These are phyloP conservation scores for Fusarium sp. DNA, from an alignment of 2,329 filamentous ascomycete genomes.

Conservation along the genomic window DNA sequence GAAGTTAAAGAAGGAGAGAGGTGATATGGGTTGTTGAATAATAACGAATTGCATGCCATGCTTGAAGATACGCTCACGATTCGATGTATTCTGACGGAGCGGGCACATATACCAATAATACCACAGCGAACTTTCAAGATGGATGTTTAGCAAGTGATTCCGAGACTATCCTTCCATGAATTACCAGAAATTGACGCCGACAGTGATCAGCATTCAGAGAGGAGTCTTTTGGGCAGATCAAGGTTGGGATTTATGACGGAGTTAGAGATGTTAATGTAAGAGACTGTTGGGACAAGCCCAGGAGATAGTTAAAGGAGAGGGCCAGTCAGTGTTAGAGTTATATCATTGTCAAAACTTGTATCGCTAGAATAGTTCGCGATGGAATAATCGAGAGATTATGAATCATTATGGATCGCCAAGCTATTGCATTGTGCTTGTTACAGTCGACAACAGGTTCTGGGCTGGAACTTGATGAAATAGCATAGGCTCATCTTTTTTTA, in stretches of 20 bases:
- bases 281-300: neutral
- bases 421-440: neutral
- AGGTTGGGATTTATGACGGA: neutral
- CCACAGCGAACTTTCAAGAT: slow-evolving; percentile 26
- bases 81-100: slow-evolving; percentile 40
- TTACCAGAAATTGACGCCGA: neutral
- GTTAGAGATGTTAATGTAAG: neutral
- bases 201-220: neutral
- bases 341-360: neutral
- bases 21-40: slow-evolving; percentile 41
- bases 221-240: neutral
- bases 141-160: slow-evolving; percentile 9
- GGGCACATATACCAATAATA: slow-evolving; percentile 45
- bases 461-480: neutral
- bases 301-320: neutral
- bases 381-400: neutral
- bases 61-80: slow-evolving; percentile 45
- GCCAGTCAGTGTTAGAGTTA: neutral
- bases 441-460: neutral
- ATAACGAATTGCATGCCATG: slow-evolving; percentile 42
- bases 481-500: neutral
- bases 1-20: slow-evolving; percentile 42
- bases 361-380: neutral
- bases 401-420: neutral
- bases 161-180: slow-evolving; percentile 2